Evolutionary conservation across 208 protist genomes (phyloP).

Genomic region (Crithidia acanthocephali): DNA sequence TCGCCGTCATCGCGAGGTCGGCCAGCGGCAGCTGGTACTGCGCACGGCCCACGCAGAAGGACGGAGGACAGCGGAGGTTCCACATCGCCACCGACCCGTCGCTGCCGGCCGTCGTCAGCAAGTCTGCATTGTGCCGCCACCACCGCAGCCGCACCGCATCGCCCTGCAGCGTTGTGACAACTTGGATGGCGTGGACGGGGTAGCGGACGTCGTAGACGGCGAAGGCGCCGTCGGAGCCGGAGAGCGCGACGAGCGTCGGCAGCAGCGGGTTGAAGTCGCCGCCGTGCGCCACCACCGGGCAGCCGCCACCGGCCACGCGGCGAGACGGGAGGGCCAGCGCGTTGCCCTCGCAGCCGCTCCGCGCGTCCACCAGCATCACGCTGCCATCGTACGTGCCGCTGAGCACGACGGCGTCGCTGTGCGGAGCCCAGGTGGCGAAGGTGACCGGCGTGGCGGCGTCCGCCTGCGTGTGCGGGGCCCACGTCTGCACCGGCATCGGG

Average conservation of each 20-base stretch:
- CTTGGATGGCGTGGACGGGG: constrained; percentile 50
- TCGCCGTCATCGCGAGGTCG: constrained; percentile 62
- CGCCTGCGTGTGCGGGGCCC: constrained; percentile 44
- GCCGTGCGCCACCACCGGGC: constrained; percentile 43
- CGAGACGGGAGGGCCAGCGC: constrained; percentile 16
- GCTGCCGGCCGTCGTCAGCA: constrained; percentile 75
- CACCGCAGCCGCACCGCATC: constrained; percentile 70
- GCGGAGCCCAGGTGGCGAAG: constrained; percentile 78
- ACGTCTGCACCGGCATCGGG: constrained; percentile 51
- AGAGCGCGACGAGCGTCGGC: constrained; percentile 58
- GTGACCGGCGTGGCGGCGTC: constrained; percentile 48
- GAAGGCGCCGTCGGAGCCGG: constrained; percentile 73
- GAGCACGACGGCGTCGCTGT: constrained; percentile 64
- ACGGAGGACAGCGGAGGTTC: constrained; percentile 77
- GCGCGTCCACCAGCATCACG: constrained; percentile 70
- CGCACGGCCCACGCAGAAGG: constrained; percentile 78
- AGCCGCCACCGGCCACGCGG: constrained; percentile 27
- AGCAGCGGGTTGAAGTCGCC: constrained; percentile 80
- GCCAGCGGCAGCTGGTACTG: constrained; percentile 61
- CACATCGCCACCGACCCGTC: constrained; percentile 84
- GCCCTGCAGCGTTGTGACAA: constrained; percentile 75
- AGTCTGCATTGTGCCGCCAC: constrained; percentile 69
- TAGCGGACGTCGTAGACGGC: constrained; percentile 80
- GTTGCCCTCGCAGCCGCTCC: constrained; percentile 26
- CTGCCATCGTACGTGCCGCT: constrained; percentile 71